These are phyloP conservation scores for Coniophora puteana DNA, from an alignment of 1,284 basidiomycete species.

Conservation along the genomic window DNA sequence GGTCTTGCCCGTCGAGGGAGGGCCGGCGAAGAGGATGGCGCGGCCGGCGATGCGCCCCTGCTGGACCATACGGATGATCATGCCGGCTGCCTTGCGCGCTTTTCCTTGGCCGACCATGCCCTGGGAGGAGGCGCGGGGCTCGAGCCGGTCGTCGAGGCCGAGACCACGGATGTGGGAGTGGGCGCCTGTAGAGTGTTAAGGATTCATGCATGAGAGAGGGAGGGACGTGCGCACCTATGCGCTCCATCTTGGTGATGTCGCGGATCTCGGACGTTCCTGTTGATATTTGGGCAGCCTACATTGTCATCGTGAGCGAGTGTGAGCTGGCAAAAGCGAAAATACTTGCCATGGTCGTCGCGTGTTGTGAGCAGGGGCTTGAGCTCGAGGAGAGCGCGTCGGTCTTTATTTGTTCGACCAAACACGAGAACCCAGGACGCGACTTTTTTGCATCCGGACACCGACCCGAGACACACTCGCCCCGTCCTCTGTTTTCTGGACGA, in stretches of 20 bases:
- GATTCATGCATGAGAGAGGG: constrained; percentile 5
- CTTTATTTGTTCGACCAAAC: constrained; percentile 31
- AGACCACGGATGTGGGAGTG: constrained; percentile 97
- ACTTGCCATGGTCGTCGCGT: constrained; percentile 19
- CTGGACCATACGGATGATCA: constrained; percentile 98
- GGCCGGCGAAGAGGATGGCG: constrained; percentile 94
- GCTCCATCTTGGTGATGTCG: constrained; percentile 95
- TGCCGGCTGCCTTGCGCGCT: constrained; percentile 93
- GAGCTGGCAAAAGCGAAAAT: not conserved
- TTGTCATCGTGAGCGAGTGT: constrained; percentile 9
- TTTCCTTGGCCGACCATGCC: constrained; percentile 97
- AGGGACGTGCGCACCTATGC: constrained; percentile 63
- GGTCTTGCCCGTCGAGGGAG: constrained; percentile 95
- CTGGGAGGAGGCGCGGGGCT: constrained; percentile 85
- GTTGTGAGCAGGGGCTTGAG: constrained; percentile 7
- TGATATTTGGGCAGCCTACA: constrained; percentile 64
- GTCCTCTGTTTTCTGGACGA: constrained; percentile 6
- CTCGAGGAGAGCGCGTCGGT: constrained; percentile 29
- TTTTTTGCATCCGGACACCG: constrained; percentile 1
- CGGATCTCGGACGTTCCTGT: constrained; percentile 75
- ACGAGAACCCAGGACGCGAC: too few relatives aligned
- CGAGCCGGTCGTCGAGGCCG: constrained; percentile 88
- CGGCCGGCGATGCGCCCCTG: constrained; percentile 93
- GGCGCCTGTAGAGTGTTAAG: constrained; percentile 54
- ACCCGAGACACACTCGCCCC: not conserved